Base-by-base conservation (phyloP, 805 yeast species). In the Metschnikowia cerradonensis region DNA sequence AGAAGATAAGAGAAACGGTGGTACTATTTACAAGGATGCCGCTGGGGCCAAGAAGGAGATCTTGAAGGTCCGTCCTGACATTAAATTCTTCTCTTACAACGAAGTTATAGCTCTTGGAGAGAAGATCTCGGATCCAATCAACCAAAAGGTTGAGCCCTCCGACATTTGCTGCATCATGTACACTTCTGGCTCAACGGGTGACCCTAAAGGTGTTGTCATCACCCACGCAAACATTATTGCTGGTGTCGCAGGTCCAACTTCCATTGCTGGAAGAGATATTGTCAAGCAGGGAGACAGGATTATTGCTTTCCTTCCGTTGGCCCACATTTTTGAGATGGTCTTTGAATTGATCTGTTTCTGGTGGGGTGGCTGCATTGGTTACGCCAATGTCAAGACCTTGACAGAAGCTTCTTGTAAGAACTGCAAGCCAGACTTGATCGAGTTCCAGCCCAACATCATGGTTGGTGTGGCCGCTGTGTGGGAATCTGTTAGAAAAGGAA, bases 401-500 rank as follows among this genome's bases (percentile, higher is more conserved):
- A 83, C 96, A 19, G 96, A 88, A 56, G 74, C 78, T 1, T 88
- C 96, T 2, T 82, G 88, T 64, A 83, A 80, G 62, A 88, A 94
- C 73, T 90, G 96, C 75, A 73, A 80, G 51, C 92, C 97, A 63
- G 99, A 94, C 68, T 80, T 94, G 75, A 80, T 78, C 50, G 88
- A 86, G 63, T 88, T 90, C 71, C 78, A 83, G 67, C 99, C 99
- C 52, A 88, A 97, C 4, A 71, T 91, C 60, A 88, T 94, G 96
- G 97, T 90, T 57, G 99, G 97, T 70, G 99, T 94, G 51, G 97
- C 97, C 15, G 96, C 98, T 4, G 97, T 94, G 48, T 94, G 97
- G 96, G 99, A 94, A 76, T 79, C 86, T 36, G 89, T 94, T 54
- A 86, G 91, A 70, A 94, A 94, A 76, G 99, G 99, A 52, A 86